Percentiles rank a stretch among this genome's conserved stretches.
These are phyloP conservation scores for Pestalotiopsis sp. DNA, from an alignment of 2,329 filamentous ascomycete species.

Conservation along the genomic window DNA sequence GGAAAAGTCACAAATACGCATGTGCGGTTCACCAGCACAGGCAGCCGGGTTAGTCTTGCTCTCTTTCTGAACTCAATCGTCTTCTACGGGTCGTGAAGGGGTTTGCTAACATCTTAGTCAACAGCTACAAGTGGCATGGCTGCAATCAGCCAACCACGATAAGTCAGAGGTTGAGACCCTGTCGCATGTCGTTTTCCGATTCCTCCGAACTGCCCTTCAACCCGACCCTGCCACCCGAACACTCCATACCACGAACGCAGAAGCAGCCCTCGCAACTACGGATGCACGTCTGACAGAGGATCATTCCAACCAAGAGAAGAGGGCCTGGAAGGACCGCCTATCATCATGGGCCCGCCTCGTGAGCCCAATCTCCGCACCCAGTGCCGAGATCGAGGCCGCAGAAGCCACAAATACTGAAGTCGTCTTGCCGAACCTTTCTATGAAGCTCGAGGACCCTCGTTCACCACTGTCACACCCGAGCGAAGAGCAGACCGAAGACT, in stretches of 20 bases:
- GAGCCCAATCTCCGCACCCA: conserved; percentile 16
- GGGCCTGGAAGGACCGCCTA: conserved; percentile 40
- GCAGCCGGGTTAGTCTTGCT: conserved; percentile 25
- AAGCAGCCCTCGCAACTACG: neutral
- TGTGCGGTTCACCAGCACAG: conserved; percentile 21
- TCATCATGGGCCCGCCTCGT: conserved; percentile 38
- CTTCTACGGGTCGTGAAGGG: neutral
- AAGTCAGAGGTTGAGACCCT: conserved; percentile 37
- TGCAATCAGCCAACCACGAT: conserved; percentile 29
- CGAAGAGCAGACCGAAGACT: neutral
- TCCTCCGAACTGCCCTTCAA: conserved; percentile 41
- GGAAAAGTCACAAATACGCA: conserved; percentile 39
- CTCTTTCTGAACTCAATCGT: neutral
- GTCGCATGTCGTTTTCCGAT: conserved; percentile 48
- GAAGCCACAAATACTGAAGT: neutral
- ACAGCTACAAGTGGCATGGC: conserved; percentile 45
- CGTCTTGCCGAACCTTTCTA: neutral
- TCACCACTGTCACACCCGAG: neutral
- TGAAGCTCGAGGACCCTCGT: neutral
- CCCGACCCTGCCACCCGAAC: conserved; percentile 22
- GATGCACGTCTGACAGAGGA: conserved; percentile 32
- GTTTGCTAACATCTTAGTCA: conserved; percentile 12
- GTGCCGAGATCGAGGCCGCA: conserved; percentile 4
- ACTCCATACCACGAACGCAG: conserved; percentile 21
- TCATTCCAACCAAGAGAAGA: conserved; percentile 29